Percentiles rank a stretch among this genome's conserved stretches.
phyloP scores from a whole-genome alignment of 768 basidiomycete species.

The Leucosporidium scottii region DNA sequence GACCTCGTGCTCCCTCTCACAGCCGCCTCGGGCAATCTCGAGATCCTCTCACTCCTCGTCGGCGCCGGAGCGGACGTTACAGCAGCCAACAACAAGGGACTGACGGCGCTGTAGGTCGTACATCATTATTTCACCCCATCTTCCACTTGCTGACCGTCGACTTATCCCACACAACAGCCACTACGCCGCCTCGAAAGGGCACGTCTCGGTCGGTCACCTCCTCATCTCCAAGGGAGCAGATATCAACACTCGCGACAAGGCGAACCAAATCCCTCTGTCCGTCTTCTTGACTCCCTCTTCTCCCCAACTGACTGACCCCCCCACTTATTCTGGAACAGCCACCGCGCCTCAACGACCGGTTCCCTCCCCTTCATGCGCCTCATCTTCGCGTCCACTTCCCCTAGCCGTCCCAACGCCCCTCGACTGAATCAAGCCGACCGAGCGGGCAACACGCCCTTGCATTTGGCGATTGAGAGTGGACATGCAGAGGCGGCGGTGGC shows the following conservation, averaged over 20 bases:
- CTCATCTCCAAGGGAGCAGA: slow-evolving; percentile 44
- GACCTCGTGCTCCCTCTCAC: not conserved
- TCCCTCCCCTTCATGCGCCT: slow-evolving; percentile 80
- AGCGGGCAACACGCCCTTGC: slow-evolving; percentile 87
- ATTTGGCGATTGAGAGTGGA: slow-evolving; percentile 94
- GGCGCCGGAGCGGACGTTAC: slow-evolving; percentile 78
- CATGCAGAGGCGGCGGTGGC: slow-evolving; percentile 84
- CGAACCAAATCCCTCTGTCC: slow-evolving; percentile 83
- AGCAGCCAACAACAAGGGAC: slow-evolving; percentile 68
- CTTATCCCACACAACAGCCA: slow-evolving; percentile 50
- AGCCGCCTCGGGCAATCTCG: slow-evolving; percentile 78
- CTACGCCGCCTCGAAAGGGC: slow-evolving; percentile 88
- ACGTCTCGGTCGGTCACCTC: slow-evolving; percentile 50
- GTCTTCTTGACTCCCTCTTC: slow-evolving; percentile 37
- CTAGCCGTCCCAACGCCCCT: slow-evolving; percentile 51
- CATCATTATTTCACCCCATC: not conserved
- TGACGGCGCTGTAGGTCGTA: slow-evolving; percentile 66
- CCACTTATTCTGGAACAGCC: slow-evolving; percentile 52
- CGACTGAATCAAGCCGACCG: slow-evolving; percentile 64
- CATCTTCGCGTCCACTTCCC: slow-evolving; percentile 60
- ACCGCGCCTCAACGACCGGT: slow-evolving; percentile 93
- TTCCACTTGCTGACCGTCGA: not conserved
- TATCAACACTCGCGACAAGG: slow-evolving; percentile 91
- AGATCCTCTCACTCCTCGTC: slow-evolving; percentile 65
- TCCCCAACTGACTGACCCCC: slow-evolving; percentile 3